Evolutionary conservation across 1,139 yeast genomes (phyloP).

Genomic region (Candida smagusa): DNA sequence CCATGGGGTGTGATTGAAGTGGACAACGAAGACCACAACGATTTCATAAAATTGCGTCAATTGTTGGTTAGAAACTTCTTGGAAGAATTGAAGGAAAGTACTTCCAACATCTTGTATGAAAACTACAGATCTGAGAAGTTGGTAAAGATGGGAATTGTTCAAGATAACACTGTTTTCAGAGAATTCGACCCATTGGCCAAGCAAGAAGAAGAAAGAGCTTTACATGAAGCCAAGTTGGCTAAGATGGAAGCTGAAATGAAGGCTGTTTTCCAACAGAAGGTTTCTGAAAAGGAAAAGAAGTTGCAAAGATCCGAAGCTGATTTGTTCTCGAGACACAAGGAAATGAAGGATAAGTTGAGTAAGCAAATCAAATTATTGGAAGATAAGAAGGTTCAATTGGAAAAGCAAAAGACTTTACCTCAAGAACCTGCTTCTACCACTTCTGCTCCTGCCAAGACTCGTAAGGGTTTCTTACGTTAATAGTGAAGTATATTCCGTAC

Average conservation of each 20-base stretch:
- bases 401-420: constrained; percentile 53
- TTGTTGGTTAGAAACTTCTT: constrained; percentile 84
- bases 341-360: constrained; percentile 90
- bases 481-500: neutral
- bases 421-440: constrained; percentile 32
- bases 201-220: constrained; percentile 89
- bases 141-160: constrained; percentile 79
- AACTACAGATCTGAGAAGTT: constrained; percentile 86
- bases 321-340: constrained; percentile 91
- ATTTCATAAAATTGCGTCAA: constrained; percentile 87
- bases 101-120: constrained; percentile 77
- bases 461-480: constrained; percentile 62
- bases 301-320: constrained; percentile 97
- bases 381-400: constrained; percentile 84
- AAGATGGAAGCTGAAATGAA: constrained; percentile 98
- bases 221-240: constrained; percentile 90
- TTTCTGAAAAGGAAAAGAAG: constrained; percentile 94
- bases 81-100: constrained; percentile 91
- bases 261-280: constrained; percentile 94
- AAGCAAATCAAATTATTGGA: constrained; percentile 87
- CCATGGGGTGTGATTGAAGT: constrained; percentile 99
- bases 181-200: constrained; percentile 92
- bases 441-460: constrained; percentile 48
- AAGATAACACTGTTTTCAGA: constrained; percentile 86
- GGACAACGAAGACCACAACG: constrained; percentile 92